Evolutionary conservation across 208 protist genomes (phyloP), one percentile per base, ranked within the genome.

Genomic region (Trypanosoma scelopori): DNA sequence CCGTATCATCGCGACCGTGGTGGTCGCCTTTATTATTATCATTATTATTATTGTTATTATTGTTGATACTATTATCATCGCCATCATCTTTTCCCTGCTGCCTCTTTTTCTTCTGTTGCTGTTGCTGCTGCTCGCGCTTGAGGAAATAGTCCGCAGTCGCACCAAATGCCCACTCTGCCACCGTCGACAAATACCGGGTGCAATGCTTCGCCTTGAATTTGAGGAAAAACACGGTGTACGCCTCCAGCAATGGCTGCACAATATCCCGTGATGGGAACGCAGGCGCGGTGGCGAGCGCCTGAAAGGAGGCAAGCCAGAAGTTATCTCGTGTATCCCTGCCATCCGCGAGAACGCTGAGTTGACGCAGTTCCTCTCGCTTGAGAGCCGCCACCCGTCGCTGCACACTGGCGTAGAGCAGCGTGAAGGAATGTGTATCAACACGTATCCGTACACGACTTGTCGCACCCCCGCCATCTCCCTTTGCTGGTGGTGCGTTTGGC

Each of bases 121-220:
- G 43, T 30, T 60, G 68, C 41, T 67, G 42, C 47, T 67, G 51
- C 43, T 22, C 51, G n/a, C 32, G 35, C n/a, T 66, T 66, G 3
- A 53, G 25, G 45, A 72, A 60, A 55, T 56, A 18, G 16, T 71
- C 60, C 12, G 67, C 55, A 65, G 65, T 68, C 45, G 68, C 58
- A 28, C 74, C 83, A 78, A 96, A 96, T 39, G 85, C 85, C 90
- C 90, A 96, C 55, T 89, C 73, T 22, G 82, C 78, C 13, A 93
- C 65, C 25, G 77, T 67, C 30, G 76, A 72, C 47, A 96, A 70
- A 65, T 91, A 73, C 65, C 63, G 67, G 22, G 62, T 63, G 53
- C 87, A 89, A 51, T 92, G 81, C 64, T 92, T 91, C 20, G 87
- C 73, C 79, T 92, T 92, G 68, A 96, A 96, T 74, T 96, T 96